A percentile compares a stretch with the other conserved stretches of the same genome.
Evolutionary conservation across 1,284 basidiomycete genomes (phyloP).

Genomic region (Tilletia walkeri): DNA sequence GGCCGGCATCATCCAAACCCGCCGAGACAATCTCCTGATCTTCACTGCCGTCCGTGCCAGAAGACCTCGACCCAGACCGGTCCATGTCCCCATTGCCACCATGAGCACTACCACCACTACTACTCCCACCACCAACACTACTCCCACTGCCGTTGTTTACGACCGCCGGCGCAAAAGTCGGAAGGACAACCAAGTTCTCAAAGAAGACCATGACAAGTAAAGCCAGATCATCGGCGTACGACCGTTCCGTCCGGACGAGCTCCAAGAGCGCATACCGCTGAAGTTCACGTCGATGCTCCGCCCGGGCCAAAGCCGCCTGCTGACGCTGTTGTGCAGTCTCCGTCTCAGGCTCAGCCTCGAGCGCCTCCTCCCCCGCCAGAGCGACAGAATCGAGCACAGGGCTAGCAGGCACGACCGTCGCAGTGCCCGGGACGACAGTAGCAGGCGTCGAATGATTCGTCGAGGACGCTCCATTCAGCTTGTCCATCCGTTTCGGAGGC

Average conservation of each 20-base stretch:
- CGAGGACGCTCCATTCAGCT: neutral
- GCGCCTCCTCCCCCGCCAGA: neutral
- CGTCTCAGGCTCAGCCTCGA: neutral
- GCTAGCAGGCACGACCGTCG: neutral
- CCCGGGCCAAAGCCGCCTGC: neutral
- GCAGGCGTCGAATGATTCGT: neutral
- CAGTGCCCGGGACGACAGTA: neutral
- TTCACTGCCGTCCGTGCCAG: neutral
- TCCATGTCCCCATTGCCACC: neutral
- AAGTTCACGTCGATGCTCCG: constrained; percentile 2
- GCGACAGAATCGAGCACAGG: neutral
- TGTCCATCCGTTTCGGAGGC: neutral
- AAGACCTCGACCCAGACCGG: neutral
- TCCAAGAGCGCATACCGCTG: constrained; percentile 46
- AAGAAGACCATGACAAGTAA: constrained; percentile 51
- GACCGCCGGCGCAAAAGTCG: constrained; percentile 35
- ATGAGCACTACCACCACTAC: neutral
- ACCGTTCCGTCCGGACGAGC: constrained; percentile 50
- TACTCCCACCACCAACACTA: neutral
- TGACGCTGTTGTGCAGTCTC: neutral
- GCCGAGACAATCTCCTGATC: neutral
- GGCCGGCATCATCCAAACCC: neutral
- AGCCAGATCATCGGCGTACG: constrained; percentile 50
- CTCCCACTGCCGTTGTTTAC: neutral
- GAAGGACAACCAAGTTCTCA: constrained; percentile 42